Percentiles rank a stretch among this genome's conserved stretches.
These are phyloP conservation scores for Talaromyces pinophilus DNA, from an alignment of 2,329 filamentous ascomycete species.

Conservation along the genomic window DNA sequence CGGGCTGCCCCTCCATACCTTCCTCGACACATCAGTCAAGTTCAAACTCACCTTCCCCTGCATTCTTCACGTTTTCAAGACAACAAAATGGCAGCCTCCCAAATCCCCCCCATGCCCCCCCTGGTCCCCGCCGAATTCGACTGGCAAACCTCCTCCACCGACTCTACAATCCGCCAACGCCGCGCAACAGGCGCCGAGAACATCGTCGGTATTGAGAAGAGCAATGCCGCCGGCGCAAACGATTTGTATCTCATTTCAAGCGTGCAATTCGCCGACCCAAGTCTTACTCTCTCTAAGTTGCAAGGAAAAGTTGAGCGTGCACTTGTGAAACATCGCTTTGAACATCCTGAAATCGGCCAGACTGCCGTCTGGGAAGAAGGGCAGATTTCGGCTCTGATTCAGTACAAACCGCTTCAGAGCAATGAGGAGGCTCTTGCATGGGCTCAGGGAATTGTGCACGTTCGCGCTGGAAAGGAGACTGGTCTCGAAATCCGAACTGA, in stretches of 20 bases:
- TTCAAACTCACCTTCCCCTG: background rate
- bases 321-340: conserved; percentile 11
- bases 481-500: conserved; percentile 11
- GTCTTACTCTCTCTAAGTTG: conserved; percentile 4
- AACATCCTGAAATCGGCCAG: conserved; percentile 20
- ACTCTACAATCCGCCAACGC: conserved; percentile 14
- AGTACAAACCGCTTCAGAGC: conserved; percentile 12
- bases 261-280: background rate
- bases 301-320: conserved; percentile 13
- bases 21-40: background rate
- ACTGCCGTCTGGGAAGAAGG: conserved; percentile 13
- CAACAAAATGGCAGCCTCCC: background rate
- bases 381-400: background rate
- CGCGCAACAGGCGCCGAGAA: conserved; percentile 10
- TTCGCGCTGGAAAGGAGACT: conserved; percentile 12
- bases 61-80: background rate
- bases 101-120: conserved; percentile 23
- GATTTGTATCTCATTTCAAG: conserved; percentile 15
- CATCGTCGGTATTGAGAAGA: conserved; percentile 16
- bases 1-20: background rate
- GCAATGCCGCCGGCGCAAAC: conserved; percentile 13
- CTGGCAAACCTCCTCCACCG: conserved; percentile 12
- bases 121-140: conserved; percentile 6
- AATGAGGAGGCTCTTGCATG: conserved; percentile 14
- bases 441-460: conserved; percentile 4